A percentile compares a stretch with the other conserved stretches of the same genome.
Evolutionary conservation across 805 yeast species (phyloP).

Genomic region (Wickerhamiella domercqiae): DNA sequence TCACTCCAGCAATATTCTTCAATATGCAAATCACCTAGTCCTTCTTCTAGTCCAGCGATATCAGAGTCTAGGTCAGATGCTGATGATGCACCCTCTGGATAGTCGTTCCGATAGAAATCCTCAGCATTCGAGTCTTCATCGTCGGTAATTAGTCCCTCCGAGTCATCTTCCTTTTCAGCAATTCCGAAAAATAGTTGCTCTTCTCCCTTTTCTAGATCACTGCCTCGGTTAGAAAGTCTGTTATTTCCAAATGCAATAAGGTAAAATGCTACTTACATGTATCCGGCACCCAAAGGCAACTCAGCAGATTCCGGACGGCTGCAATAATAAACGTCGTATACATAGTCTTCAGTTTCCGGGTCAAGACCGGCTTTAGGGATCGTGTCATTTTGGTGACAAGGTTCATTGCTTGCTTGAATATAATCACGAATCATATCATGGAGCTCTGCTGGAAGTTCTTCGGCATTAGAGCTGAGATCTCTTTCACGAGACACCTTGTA

Average conservation of each 20-base stretch:
- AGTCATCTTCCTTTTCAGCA: conserved; percentile 23
- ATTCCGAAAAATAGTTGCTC: conserved; percentile 25
- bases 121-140: conserved; percentile 49
- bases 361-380: conserved; percentile 6
- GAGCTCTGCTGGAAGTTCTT: conserved; percentile 42
- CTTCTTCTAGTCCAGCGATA: conserved; percentile 11
- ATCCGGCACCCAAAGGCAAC: conserved; percentile 14
- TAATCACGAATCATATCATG: conserved; percentile 60
- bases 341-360: conserved; percentile 47
- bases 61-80: conserved; percentile 8
- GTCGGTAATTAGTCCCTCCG: conserved; percentile 20
- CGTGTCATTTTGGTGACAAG: neutral
- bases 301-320: conserved; percentile 21
- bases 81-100: conserved; percentile 61
- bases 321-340: conserved; percentile 75
- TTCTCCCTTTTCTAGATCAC: conserved; percentile 19
- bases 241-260: neutral
- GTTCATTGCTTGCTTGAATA: conserved; percentile 18
- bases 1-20: conserved; percentile 19
- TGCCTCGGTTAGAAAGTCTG: conserved; percentile 7
- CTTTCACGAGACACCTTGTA: neutral
- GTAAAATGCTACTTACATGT: conserved; percentile 20
- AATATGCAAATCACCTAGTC: conserved; percentile 6
- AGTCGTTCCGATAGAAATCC: conserved; percentile 80
- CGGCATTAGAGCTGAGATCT: conserved; percentile 1